A percentile compares a stretch with the other conserved stretches of the same genome.
phyloP scores from a whole-genome alignment of 2,329 filamentous ascomycete species.

The Chaetomiaceae sp. region DNA sequence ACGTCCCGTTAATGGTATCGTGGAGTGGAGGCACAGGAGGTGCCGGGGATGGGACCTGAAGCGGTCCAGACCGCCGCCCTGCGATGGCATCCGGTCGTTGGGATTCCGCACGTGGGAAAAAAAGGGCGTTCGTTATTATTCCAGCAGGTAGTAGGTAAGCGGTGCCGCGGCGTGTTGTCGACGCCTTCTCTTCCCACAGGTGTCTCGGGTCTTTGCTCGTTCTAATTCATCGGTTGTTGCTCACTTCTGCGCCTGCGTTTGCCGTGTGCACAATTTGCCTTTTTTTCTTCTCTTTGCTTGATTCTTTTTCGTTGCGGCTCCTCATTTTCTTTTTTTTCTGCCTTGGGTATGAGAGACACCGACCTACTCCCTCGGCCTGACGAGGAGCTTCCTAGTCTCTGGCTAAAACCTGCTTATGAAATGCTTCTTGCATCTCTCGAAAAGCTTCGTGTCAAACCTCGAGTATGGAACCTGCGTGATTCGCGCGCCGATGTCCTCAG shows the following conservation, averaged over 20 bases:
- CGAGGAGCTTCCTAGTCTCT: constrained; percentile 80
- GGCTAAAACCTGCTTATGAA: constrained; percentile 65
- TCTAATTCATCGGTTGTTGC: too few species aligned
- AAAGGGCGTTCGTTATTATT: neutral
- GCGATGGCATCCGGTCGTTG: neutral
- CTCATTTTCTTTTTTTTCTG: neutral
- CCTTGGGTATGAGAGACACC: constrained; percentile 23
- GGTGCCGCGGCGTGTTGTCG: neutral
- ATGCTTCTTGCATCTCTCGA: constrained; percentile 63
- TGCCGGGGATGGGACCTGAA: neutral
- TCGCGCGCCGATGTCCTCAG: constrained; percentile 40
- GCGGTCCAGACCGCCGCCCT: constrained; percentile 1
- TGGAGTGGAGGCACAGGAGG: neutral
- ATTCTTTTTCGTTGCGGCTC: neutral
- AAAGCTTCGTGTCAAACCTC: constrained; percentile 61
- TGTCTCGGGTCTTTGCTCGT: neutral
- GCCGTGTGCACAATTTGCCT: too few species aligned
- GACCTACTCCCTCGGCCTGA: constrained; percentile 33
- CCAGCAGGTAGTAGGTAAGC: too few species aligned
- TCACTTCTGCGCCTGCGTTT: neutral
- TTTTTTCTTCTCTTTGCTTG: neutral
- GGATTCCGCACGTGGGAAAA: neutral
- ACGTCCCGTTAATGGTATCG: neutral
- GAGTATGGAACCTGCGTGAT: constrained; percentile 57
- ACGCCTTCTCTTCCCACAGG: neutral